Evolutionary conservation across 371 early-diverging fungal species (phyloP), one percentile per base, ranked within the genome.

Genomic region (Apophysomyces variabilis): DNA sequence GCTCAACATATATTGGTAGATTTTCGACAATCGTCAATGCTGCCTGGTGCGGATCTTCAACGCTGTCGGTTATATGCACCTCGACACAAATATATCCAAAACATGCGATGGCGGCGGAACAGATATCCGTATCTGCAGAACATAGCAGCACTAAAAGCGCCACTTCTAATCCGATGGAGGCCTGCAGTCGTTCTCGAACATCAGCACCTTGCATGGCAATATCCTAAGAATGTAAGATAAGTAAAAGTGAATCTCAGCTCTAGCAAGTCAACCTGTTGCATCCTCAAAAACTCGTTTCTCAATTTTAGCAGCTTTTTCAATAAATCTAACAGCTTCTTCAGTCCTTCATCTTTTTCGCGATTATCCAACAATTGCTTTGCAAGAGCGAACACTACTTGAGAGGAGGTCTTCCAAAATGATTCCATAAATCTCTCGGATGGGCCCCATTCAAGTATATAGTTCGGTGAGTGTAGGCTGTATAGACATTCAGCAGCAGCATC

Each of bases 401-500:
- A 87, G 7, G 83, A 82, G n/a, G 90, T 78, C 39, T 78, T 85
- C 92, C 92, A 91, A 66, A 91, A 91, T 0, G 87, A 78, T 38
- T 82, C 78, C 79, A 89, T 89, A 65, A 86, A 77, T 36, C 69
- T 70, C 12, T 73, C 78, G 1, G 79, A 65, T 14, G 88, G 83
- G 1, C 89, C 87, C 92, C 92, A 91, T 54, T 79, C 75, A 50
- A 83, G 70, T 65, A 91, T 88, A 56, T 85, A 85, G 8, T 77
- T 73, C 3, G 87, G 79, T 18, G 86, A 69, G 65, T 89, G 90
- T 6, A 91, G 78, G 62, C 84, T 83, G 18, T 84, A 84, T 38
- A 95, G 69, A 32, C 90, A 87, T 64, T 90, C 89, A 0, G 90
- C 91, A 0, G 93, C 93, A 16, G 85, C 85, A 18, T 81, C 80